Percentiles rank a stretch among this genome's conserved stretches.
phyloP scores from a whole-genome alignment of 2,329 filamentous ascomycete species.

The Botryotinia convoluta region DNA sequence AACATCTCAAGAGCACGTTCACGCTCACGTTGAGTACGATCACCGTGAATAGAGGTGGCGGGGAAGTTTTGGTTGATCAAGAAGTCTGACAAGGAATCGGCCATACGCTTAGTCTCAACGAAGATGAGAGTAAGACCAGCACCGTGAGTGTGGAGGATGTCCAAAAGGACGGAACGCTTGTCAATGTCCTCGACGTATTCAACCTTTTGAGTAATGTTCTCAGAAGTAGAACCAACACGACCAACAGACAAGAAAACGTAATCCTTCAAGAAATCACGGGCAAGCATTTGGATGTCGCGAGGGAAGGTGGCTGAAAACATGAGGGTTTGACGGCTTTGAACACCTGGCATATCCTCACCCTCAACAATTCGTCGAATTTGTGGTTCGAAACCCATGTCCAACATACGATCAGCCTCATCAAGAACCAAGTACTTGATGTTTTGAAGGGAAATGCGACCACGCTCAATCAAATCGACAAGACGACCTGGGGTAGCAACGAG shows the following conservation, averaged over 20 bases:
- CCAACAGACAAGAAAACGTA: conserved; percentile 99
- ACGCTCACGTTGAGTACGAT: conserved; percentile 97
- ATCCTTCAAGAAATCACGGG: conserved; percentile 97
- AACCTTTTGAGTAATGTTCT: conserved; percentile 99
- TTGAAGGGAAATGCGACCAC: conserved; percentile 92
- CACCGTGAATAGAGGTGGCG: conserved; percentile 96
- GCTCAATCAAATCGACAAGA: conserved; percentile 96
- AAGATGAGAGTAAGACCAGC: conserved; percentile 92
- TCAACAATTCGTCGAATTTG: conserved; percentile 99
- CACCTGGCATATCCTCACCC: conserved; percentile 92
- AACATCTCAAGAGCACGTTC: conserved; percentile 97
- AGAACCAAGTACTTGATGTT: conserved; percentile 99
- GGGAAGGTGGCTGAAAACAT: conserved; percentile 99
- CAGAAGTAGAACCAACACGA: conserved; percentile 97
- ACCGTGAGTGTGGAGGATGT: conserved; percentile 93
- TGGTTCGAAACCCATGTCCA: conserved; percentile 99
- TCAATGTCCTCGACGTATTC: conserved; percentile 96
- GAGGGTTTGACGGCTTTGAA: conserved; percentile 86
- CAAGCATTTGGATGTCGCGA: conserved; percentile 98
- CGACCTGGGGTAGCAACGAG: conserved; percentile 95
- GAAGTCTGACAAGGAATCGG: conserved; percentile 95
- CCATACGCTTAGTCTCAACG: conserved; percentile 99
- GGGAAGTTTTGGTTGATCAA: conserved; percentile 98
- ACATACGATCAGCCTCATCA: conserved; percentile 98
- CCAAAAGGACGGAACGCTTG: conserved; percentile 95